These are phyloP conservation scores for Lactarius deliciosus DNA, from an alignment of 768 basidiomycete genomes.

Conservation along the genomic window DNA sequence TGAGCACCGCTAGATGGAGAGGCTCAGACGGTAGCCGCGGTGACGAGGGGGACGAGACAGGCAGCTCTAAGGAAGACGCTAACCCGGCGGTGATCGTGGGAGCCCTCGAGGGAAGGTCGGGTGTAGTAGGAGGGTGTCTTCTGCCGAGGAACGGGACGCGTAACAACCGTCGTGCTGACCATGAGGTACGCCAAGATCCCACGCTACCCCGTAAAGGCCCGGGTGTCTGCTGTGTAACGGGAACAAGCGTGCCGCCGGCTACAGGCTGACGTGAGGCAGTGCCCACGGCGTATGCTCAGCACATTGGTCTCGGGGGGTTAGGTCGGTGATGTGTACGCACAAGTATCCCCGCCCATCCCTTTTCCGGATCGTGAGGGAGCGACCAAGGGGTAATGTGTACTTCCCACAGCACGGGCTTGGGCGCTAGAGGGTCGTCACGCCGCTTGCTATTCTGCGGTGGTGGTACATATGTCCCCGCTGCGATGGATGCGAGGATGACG, in stretches of 20 bases:
- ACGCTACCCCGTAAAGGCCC: not conserved
- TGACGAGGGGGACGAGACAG: not conserved
- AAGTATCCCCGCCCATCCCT: conserved; percentile 16
- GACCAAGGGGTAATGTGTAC: not conserved
- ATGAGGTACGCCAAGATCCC: not conserved
- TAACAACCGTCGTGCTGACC: not conserved
- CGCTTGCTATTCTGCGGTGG: not conserved
- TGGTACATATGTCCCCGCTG: not conserved
- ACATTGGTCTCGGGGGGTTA: not conserved
- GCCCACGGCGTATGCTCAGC: not conserved
- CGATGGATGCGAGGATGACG: not conserved
- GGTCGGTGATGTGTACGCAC: conserved; percentile 10
- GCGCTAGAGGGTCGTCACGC: not conserved
- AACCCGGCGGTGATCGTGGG: too few species aligned
- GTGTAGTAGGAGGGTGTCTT: not conserved
- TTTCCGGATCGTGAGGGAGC: not conserved
- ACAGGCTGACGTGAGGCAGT: conserved; percentile 11
- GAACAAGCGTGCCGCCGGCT: conserved; percentile 2
- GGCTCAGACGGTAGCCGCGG: not conserved
- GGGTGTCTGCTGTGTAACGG: not conserved
- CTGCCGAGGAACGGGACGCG: not conserved
- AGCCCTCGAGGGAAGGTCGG: not conserved
- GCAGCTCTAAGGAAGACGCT: not conserved
- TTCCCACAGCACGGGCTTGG: conserved; percentile 23
- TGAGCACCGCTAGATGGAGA: conserved; percentile 5